Base-by-base conservation (phyloP, 805 yeast genomes). In the Clavispora carvajalis region DNA sequence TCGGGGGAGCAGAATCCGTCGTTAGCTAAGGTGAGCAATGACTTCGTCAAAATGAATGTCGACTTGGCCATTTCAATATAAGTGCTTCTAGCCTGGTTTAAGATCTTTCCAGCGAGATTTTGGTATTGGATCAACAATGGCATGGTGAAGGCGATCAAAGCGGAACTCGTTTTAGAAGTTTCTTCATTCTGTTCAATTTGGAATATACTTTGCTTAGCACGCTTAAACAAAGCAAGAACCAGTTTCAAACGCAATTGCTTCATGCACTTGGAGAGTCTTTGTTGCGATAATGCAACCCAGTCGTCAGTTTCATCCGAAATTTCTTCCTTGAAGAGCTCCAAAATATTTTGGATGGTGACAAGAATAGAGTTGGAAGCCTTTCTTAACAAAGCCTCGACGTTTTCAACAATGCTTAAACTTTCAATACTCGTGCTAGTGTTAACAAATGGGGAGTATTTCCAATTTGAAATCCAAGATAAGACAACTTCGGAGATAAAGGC, bases 1-100 rank as follows among this genome's bases (percentile, higher is more conserved):
- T 85, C 85, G 10, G 99, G 99, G 2, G 95, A 77, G 57, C 99
- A 93, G 74, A 89, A 90, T 0, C 99, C 99, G 40, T 82, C 76
- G 11, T 77, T 77, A 1, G 95, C 78, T 22, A 93, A 62, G 7
- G 73, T 73, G 45, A 72, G 65, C 28, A 93, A 69, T 7, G 80
- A 55, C 6, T 71, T 63, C 7, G 82, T 52, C 37, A 93, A 62
- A 28, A 77, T 66, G 53, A 67, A 82, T 0, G 88, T 70, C 7
- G 89, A 82, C 46, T 77, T 77, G 4, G 86, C 70, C 8, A 78
- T 63, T 22, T 74, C 70, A 16, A 61, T 45, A 54, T 85, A 85
- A 52, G 78, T 71, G 0, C 49, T 48, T 35, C 74, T 67, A 8
- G 72, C 55, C 40, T 75, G 74, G 11, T 58, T 54, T 38, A 77